Conservation (phyloP, 2,329 filamentous ascomycete genomes). For the Colletotrichum camelliae region DNA sequence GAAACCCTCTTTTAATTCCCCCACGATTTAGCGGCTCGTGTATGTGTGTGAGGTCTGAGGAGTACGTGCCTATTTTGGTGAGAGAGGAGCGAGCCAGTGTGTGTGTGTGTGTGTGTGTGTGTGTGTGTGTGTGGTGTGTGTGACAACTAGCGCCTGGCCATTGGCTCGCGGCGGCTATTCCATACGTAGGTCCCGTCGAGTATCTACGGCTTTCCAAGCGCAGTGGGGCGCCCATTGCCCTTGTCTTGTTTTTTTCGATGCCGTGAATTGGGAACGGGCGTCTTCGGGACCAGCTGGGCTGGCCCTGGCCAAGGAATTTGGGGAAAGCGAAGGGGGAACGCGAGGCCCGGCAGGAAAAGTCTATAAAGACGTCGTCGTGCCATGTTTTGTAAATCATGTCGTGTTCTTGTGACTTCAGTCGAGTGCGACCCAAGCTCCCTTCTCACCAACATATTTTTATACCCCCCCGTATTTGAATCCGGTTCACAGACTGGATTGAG, state of each 20-base stretch:
- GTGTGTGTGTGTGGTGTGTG: not conserved
- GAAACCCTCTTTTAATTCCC: conserved; percentile 8
- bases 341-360: not conserved
- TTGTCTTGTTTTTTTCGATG: not conserved
- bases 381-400: not conserved
- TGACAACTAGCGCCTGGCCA: not conserved
- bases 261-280: not conserved
- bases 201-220: conserved; percentile 1
- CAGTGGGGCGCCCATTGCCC: not conserved
- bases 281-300: not conserved
- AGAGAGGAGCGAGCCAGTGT: not conserved
- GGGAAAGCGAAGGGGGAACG: not conserved
- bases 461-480: not conserved
- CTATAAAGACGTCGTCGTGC: conserved; percentile 16
- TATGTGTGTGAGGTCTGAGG: not conserved
- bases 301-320: not conserved
- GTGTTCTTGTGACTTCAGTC: not conserved
- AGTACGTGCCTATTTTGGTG: not conserved
- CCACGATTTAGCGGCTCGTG: conserved; percentile 10
- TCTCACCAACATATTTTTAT: not conserved
- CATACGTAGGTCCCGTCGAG: not conserved
- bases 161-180: not conserved
- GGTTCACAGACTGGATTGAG: not conserved
- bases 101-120: not conserved
- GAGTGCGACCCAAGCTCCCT: not conserved